Evolutionary conservation across 1,284 basidiomycete genomes (phyloP).

Genomic region (Mycena sp.): DNA sequence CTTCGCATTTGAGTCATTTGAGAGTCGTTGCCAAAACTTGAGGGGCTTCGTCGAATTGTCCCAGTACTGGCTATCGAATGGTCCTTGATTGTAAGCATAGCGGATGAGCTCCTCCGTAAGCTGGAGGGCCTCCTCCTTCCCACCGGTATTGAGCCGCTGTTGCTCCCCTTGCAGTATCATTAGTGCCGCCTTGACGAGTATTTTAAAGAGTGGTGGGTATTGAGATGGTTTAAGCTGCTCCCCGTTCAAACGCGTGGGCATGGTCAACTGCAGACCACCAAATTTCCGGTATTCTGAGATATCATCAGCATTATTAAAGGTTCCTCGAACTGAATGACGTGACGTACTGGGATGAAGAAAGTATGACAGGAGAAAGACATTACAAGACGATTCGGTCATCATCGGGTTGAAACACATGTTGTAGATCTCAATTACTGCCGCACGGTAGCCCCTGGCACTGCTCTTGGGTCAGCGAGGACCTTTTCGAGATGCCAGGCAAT

Average conservation of each 20-base stretch:
- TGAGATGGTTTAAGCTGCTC: background rate
- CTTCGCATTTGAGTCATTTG: background rate
- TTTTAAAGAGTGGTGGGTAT: constrained; percentile 24
- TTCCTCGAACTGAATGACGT: too few species aligned
- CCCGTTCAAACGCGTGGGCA: constrained; percentile 27
- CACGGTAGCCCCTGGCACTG: background rate
- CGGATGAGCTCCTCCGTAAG: constrained; percentile 26
- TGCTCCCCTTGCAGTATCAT: constrained; percentile 22
- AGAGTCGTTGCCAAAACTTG: background rate
- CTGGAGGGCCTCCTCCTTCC: constrained; percentile 3
- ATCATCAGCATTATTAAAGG: background rate
- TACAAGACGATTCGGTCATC: constrained; percentile 38
- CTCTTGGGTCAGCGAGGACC: constrained; percentile 17
- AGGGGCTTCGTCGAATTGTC: background rate
- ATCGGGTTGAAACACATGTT: constrained; percentile 37
- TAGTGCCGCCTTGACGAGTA: constrained; percentile 15
- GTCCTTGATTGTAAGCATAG: constrained; percentile 33
- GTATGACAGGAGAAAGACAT: constrained; percentile 36
- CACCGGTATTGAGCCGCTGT: background rate
- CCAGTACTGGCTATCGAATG: constrained; percentile 23
- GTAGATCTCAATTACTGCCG: constrained; percentile 27
- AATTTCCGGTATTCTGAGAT: background rate
- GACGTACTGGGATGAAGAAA: constrained; percentile 36
- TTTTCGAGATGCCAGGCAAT: constrained; percentile 36
- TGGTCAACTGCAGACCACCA: constrained; percentile 32